Evolutionary conservation across 2,329 filamentous ascomycete genomes (phyloP), one percentile per base, ranked within the genome.

Genomic region (Curvularia hawaiiensis): DNA sequence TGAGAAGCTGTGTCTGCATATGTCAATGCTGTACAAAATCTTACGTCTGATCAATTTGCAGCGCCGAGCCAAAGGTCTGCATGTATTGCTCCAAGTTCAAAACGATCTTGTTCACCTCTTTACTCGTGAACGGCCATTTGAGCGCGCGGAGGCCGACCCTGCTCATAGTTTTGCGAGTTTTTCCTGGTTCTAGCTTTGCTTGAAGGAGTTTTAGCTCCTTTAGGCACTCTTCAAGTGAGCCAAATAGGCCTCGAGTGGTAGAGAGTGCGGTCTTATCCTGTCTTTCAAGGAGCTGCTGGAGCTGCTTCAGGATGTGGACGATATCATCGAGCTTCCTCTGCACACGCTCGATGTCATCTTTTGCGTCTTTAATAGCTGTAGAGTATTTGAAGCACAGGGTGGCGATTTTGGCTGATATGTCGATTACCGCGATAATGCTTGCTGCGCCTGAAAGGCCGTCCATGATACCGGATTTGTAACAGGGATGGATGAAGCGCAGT

Each of bases 121-220:
- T 71, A 41, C 69, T 77, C 28, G 69, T 64, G 43, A 79, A 74
- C 3, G 76, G 77, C 77, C 76, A 79, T 63, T 74, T 79, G 14
- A 79, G 64, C 44, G 74, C 69, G 55, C 72, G 70, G 11, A 75
- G 26, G 30, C 75, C 69, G 46, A 73, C 49, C n/a, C 62, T 62
- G 28, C 62, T 69, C 70, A 77, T 77, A 0, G 57, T 45, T 51
- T 72, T 75, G 9, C 68, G 60, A 31, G 24, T 45, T 26, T 58
- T 52, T 16, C 65, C 53, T 8, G 56, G 62, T n/a, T 67, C 54
- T 18, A 67, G 53, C 18, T 59, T 41, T 3, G 18, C 46, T 41
- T 66, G 24, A 14, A 67, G 50, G 5, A 44, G 30, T 50, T 59
- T 12, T 28, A 67, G 51, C 53, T 67, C 39, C 49, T 56, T 20